Evolutionary conservation across 83 land plant genomes (phyloP), one percentile per base, ranked within the genome.

Genomic region (Diphasiastrum complanatum): DNA sequence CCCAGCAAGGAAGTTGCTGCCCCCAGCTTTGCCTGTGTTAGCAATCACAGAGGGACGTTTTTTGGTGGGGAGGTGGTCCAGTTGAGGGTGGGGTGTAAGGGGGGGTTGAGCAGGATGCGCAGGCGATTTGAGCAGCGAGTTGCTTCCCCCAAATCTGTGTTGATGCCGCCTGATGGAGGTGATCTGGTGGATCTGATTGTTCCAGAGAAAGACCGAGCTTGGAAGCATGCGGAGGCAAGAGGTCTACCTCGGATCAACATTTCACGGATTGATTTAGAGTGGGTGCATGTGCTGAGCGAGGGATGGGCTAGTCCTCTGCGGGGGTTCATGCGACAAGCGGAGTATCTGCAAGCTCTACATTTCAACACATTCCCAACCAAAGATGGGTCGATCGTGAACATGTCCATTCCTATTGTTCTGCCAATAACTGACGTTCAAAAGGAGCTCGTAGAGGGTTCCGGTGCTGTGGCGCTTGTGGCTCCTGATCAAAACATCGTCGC

Each of bases 291-390:
- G 36, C 53, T 92, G 14, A 81, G 91, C 48, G 97, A 88, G 52
- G 97, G 97, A 8, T 92, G 97, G 97, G 97, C 97, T 2, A 89
- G 85, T 57, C 97, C 97, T 12, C 76, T 92, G 46, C 47, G 68
- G 16, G 96, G 97, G 3, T 92, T 88, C 74, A 92, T 92, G 97
- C 68, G 96, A 26, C 83, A 92, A 64, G 30, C 66, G 28, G 96
- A 92, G 88, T 92, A 82, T 67, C 77, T 92, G 66, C 97, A 92
- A 70, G 73, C 88, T 2, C 78, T 92, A 74, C 96, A 88, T 75
- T 92, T 92, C 60, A 92, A 88, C 61, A 72, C 63, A 27, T 61
- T 85, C 37, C 79, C 82, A 16, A 14, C 79, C 22, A 48, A 49
- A 38, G 85, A 83, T 64, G 97, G 95, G 5, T 33, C 71, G 35